phyloP scores from a whole-genome alignment of 768 basidiomycete species.

The Candolleomyces aberdarensis region DNA sequence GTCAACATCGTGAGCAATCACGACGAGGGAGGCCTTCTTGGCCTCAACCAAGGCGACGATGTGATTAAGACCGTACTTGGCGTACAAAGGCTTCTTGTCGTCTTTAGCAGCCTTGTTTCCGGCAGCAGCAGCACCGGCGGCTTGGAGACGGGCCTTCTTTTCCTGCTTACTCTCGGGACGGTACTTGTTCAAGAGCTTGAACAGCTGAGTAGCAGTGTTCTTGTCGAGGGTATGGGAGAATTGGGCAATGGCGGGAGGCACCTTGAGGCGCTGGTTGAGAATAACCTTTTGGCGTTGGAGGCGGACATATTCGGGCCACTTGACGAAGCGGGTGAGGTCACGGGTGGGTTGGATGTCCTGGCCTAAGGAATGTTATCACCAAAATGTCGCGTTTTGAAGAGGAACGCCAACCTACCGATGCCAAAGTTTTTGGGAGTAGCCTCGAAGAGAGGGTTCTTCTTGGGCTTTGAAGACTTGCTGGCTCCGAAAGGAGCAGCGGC shows the following conservation, averaged over 20 bases:
- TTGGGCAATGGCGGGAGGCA: conserved; percentile 96
- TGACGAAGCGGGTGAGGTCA: conserved; percentile 96
- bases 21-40: conserved; percentile 60
- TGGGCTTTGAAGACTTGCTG: conserved; percentile 66
- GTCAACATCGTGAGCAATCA: conserved; percentile 98
- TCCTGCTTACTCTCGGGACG: conserved; percentile 93
- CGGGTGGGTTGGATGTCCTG: conserved; percentile 88
- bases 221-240: conserved; percentile 98
- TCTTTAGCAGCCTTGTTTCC: conserved; percentile 73
- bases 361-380: conserved; percentile 42
- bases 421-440: conserved; percentile 88
- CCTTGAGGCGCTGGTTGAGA: conserved; percentile 95
- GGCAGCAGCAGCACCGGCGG: conserved; percentile 72
- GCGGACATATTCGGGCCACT: conserved; percentile 98
- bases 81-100: conserved; percentile 91
- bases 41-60: conserved; percentile 92
- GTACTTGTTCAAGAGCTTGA: conserved; percentile 98
- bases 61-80: conserved; percentile 98
- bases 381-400: not conserved
- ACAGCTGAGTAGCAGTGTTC: conserved; percentile 97
- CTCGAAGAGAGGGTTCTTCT: conserved; percentile 98
- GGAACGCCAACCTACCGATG: conserved; percentile 63
- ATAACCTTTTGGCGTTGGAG: conserved; percentile 99
- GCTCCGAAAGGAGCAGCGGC: conserved; percentile 82
- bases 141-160: conserved; percentile 91